Evolutionary conservation across 2,329 filamentous ascomycete genomes (phyloP).

Genomic region (Diaporthe ampelina): DNA sequence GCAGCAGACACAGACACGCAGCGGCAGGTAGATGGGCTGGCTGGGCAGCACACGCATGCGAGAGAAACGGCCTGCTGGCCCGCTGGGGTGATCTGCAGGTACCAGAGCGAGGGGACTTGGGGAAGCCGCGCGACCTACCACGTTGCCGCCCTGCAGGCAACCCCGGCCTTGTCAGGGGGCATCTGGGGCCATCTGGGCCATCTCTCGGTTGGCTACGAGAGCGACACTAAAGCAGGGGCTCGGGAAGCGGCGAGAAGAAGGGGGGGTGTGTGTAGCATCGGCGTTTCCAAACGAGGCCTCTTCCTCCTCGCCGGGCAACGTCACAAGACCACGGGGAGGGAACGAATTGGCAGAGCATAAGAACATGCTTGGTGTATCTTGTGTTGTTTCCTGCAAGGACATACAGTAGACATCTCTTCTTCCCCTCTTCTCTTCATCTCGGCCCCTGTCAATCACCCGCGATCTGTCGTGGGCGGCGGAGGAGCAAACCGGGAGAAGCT

Average conservation of each 20-base stretch:
- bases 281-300: not conserved
- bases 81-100: slow-evolving; percentile 23
- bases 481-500: not conserved
- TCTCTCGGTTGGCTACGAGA: slow-evolving; percentile 7
- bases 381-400: not conserved
- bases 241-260: slow-evolving; percentile 1
- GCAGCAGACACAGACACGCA: not conserved
- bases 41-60: not conserved
- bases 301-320: not conserved
- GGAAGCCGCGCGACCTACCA: slow-evolving; percentile 25
- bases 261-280: not conserved
- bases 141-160: slow-evolving; percentile 29
- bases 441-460: slow-evolving; percentile 30
- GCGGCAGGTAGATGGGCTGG: not conserved
- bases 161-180: slow-evolving; percentile 22
- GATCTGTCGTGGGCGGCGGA: slow-evolving; percentile 14
- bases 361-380: not conserved
- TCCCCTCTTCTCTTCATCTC: not conserved
- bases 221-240: slow-evolving; percentile 33
- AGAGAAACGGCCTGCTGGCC: not conserved
- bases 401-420: not conserved
- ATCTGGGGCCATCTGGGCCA: not conserved
- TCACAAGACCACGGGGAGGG: not conserved
- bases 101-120: slow-evolving; percentile 28
- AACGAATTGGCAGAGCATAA: not conserved